These are phyloP conservation scores for Solanum paucissectum DNA, from an alignment of 257 asterid species.

Conservation along the genomic window DNA sequence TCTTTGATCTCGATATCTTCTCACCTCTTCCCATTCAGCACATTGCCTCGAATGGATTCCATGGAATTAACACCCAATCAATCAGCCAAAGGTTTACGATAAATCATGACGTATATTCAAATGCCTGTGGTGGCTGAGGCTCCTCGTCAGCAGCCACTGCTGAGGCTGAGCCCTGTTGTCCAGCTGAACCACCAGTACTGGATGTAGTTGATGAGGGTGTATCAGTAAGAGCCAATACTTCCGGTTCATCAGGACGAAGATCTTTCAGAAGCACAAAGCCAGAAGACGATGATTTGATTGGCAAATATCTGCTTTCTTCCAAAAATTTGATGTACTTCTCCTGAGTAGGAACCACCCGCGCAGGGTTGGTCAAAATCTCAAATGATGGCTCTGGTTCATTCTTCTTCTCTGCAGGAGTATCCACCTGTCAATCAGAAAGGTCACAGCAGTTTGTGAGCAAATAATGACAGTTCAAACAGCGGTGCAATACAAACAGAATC, in stretches of 20 bases:
- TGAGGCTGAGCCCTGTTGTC: conserved; percentile 45
- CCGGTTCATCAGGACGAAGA: conserved; percentile 72
- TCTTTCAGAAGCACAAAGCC: conserved; percentile 86
- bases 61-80: background rate
- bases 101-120: conserved; percentile 55
- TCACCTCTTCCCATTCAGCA: background rate
- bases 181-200: conserved; percentile 36
- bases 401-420: conserved; percentile 45
- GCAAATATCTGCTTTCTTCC: conserved; percentile 78
- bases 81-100: background rate
- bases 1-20: background rate
- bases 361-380: conserved; percentile 84
- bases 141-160: conserved; percentile 89
- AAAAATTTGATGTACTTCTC: conserved; percentile 67
- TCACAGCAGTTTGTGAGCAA: background rate
- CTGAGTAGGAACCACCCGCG: conserved; percentile 81
- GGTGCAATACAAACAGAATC: background rate
- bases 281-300: conserved; percentile 70
- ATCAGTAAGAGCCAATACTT: conserved; percentile 64
- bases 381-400: conserved; percentile 67
- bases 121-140: conserved; percentile 88
- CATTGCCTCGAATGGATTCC: background rate
- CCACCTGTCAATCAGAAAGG: conserved; percentile 37
- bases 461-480: background rate
- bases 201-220: conserved; percentile 51